A percentile compares a stretch with the other conserved stretches of the same genome.
Conservation (phyloP, 2,329 filamentous ascomycete species). For the Penicillium sp. region DNA sequence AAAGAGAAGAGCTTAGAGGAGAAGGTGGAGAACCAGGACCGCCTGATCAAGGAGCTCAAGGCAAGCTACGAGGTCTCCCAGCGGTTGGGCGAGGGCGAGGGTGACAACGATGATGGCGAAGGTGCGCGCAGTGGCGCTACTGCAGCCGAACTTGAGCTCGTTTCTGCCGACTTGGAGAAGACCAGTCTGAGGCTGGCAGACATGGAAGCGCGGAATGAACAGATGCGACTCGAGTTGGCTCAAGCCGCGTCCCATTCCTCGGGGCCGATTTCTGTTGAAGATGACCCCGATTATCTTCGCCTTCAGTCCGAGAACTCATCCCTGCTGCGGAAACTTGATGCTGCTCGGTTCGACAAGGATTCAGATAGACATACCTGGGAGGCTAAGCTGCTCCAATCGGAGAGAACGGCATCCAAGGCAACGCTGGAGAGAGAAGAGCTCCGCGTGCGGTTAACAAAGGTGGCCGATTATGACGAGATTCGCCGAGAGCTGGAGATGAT, state of each 20-base stretch:
- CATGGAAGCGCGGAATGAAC: conserved; percentile 90
- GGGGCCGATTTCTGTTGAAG: conserved; percentile 68
- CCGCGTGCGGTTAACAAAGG: conserved; percentile 80
- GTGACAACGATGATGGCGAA: conserved; percentile 66
- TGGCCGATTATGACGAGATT: conserved; percentile 92
- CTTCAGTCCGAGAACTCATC: conserved; percentile 92
- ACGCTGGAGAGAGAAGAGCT: conserved; percentile 80
- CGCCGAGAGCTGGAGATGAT: conserved; percentile 95
- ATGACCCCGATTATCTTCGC: conserved; percentile 85
- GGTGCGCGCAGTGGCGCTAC: conserved; percentile 68
- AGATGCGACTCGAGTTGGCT: conserved; percentile 84
- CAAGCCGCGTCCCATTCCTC: conserved; percentile 75
- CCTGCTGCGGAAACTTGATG: conserved; percentile 83
- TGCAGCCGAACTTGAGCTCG: conserved; percentile 89
- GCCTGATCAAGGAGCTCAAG: conserved; percentile 89
- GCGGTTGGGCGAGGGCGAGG: conserved; percentile 70
- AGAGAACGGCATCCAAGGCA: conserved; percentile 73
- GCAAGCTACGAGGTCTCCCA: conserved; percentile 97
- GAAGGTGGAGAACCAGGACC: conserved; percentile 91
- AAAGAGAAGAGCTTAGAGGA: conserved; percentile 91
- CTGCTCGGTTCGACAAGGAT: conserved; percentile 79
- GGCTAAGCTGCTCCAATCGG: conserved; percentile 71
- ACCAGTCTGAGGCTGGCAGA: conserved; percentile 85
- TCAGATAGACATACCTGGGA: conserved; percentile 76
- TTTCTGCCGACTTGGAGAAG: conserved; percentile 86